Base-by-base conservation (phyloP, 306 rosid species). In the Vigna hirtella region DNA sequence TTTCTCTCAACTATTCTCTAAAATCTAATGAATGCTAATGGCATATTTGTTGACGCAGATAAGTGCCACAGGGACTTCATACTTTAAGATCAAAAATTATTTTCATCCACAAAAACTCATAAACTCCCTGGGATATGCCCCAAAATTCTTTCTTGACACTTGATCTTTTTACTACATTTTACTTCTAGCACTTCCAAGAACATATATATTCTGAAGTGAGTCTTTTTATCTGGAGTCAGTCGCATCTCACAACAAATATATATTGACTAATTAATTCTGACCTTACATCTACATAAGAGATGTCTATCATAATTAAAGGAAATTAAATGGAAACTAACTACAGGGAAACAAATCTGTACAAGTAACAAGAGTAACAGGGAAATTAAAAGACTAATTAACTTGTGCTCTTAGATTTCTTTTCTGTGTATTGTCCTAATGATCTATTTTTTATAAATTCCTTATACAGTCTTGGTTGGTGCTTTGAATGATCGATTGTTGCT, bases 401-500 rank as follows among this genome's bases (percentile, higher is more conserved):
- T 18, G 15, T 15, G 43, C 67, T 61, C 66, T 61, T 30, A 61
- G 20, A 26, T 67, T 38, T 14, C 56, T 61, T 66, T n/a, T 11
- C 0, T 7, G 17, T 9, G 76, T 26, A 20, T 61, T 69, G 36
- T 48, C 71, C 52, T 82, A 73, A 75, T 84, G 78, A 90, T 79
- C 40, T 59, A 50, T 61, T 74, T 68, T 20, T 64, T 36, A 63
- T 72, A 75, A 62, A 76, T 76, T 78, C 77, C 73, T 70, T 78
- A 12, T 87, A 87, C 96, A 96, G 99, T 85, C 80, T 72, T 96
- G 80, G 83, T 89, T 24, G 99, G 99, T 81, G 97, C 97, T 12
- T 84, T 96, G 82, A 96, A 96, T 84, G 99, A 96, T 67, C 89
- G 99, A 8, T 77, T 96, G 81, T 81, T 96, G 88, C 86, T 96